A percentile compares a stretch with the other conserved stretches of the same genome.
These are phyloP conservation scores for Lasiosphaeria miniovina DNA, from an alignment of 495 filamentous ascomycete genomes.

Conservation along the genomic window DNA sequence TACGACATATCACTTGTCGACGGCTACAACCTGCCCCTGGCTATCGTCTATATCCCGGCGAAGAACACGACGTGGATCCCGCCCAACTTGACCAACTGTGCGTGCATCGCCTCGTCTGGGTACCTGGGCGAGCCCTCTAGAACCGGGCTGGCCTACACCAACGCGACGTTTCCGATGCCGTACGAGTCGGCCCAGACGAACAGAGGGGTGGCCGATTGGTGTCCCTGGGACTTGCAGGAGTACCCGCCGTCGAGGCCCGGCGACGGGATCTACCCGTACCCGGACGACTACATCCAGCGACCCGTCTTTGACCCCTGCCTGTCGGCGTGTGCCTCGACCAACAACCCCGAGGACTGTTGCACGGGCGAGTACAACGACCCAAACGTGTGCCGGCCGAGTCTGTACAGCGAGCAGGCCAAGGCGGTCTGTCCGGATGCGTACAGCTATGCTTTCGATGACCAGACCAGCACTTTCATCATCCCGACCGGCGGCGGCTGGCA, in stretches of 20 bases:
- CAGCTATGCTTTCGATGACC: conserved; percentile 75
- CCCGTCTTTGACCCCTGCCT: conserved; percentile 71
- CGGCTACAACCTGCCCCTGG: conserved; percentile 76
- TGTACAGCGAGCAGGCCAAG: conserved; percentile 65
- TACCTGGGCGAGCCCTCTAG: conserved; percentile 45
- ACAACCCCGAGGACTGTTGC: conserved; percentile 63
- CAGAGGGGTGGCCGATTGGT: conserved; percentile 59
- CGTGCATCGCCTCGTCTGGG: conserved; percentile 65
- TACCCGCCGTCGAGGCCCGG: conserved; percentile 60
- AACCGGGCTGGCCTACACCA: conserved; percentile 45
- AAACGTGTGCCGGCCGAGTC: conserved; percentile 54
- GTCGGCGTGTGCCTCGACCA: conserved; percentile 63
- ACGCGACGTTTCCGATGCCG: conserved; percentile 59
- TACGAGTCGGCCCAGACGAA: conserved; percentile 54
- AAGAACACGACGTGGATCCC: conserved; percentile 58
- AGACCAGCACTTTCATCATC: conserved; percentile 70
- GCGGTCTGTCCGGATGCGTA: conserved; percentile 78
- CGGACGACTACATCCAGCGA: conserved; percentile 62
- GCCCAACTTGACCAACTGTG: conserved; percentile 68
- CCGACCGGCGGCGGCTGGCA: conserved; percentile 70
- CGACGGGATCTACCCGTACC: conserved; percentile 72
- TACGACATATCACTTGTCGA: conserved; percentile 85
- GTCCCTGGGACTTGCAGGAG: conserved; percentile 70
- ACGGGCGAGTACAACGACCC: conserved; percentile 58
- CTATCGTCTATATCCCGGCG: conserved; percentile 58